These are phyloP conservation scores for Lentinula edodes DNA, from an alignment of 768 basidiomycete species.

Conservation along the genomic window DNA sequence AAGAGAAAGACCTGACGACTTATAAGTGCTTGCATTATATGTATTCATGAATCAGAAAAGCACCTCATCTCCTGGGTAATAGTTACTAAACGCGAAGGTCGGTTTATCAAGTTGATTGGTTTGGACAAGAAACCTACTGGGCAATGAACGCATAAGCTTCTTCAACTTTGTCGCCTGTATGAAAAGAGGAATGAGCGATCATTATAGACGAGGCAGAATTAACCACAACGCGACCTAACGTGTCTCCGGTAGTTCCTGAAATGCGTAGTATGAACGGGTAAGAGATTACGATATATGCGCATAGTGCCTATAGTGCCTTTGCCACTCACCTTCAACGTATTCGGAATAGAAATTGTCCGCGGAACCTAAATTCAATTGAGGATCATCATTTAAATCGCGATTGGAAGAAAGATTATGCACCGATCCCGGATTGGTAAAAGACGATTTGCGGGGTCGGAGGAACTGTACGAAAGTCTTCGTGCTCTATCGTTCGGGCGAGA, in stretches of 20 bases:
- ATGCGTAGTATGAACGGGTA: neutral
- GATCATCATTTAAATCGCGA: neutral
- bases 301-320: neutral
- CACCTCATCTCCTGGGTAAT: slow-evolving; percentile 68
- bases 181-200: neutral
- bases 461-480: slow-evolving; percentile 37
- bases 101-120: no score
- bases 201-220: neutral
- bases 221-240: slow-evolving; percentile 38
- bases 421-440: slow-evolving; percentile 60
- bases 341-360: slow-evolving; percentile 52
- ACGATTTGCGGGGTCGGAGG: slow-evolving; percentile 54
- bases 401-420: neutral
- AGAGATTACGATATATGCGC: neutral
- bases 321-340: slow-evolving; percentile 49
- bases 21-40: neutral
- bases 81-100: slow-evolving; percentile 44
- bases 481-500: slow-evolving; percentile 46
- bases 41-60: neutral
- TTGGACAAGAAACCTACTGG: slow-evolving; percentile 42
- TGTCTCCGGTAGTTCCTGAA: slow-evolving; percentile 57
- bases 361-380: slow-evolving; percentile 27
- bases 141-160: slow-evolving; percentile 79
- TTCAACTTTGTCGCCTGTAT: slow-evolving; percentile 53
- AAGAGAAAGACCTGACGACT: slow-evolving; percentile 64